Evolutionary conservation across 2,329 filamentous ascomycete genomes (phyloP), one percentile per base, ranked within the genome.

Genomic region (Stromatinia cepivora): DNA sequence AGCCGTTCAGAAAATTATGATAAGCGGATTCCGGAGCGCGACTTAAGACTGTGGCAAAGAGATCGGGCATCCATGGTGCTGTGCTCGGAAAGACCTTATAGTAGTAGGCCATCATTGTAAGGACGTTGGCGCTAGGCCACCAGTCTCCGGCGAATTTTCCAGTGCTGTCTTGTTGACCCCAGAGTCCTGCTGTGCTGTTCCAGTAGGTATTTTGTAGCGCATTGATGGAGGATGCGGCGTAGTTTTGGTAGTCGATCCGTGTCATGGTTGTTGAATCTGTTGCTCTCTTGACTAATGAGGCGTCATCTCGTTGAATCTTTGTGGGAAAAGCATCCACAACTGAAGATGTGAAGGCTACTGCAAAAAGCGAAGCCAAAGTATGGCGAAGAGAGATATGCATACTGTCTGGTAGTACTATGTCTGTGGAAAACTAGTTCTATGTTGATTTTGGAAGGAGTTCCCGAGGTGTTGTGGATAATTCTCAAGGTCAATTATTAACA

Each of bases 101-200:
- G 34, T 86, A 78, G 67, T 92, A 87, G 56, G 84, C 85, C 20
- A 92, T 78, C 36, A 84, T 85, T 0, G 88, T 90, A 69, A 92
- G 80, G 62, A 84, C 84, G 76, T 92, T 92, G 54, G 86, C 91
- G 64, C 84, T 85, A 75, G 91, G 90, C 90, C 91, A 93, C 91
- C 91, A 93, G 6, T 84, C 82, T 0, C 84, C 83, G 66, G 85
- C 79, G 87, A 88, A 92, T 11, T 90, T 81, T 2, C 90, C 90
- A 0, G 83, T 87, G 2, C 77, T 75, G 2, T 67, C 53, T 3
- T 15, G 2, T 13, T 31, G n/a, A 66, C 86, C 80, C 88, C 88
- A 92, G 10, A 91, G 81, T 2, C 90, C 90, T 0, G 83, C 87
- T 1, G 77, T 75, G 2, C 79, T 71, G 75, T 88, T 84, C 77